These are phyloP conservation scores for Lichtheimia ramosa DNA, from an alignment of 371 early-diverging fungal species.

Conservation along the genomic window DNA sequence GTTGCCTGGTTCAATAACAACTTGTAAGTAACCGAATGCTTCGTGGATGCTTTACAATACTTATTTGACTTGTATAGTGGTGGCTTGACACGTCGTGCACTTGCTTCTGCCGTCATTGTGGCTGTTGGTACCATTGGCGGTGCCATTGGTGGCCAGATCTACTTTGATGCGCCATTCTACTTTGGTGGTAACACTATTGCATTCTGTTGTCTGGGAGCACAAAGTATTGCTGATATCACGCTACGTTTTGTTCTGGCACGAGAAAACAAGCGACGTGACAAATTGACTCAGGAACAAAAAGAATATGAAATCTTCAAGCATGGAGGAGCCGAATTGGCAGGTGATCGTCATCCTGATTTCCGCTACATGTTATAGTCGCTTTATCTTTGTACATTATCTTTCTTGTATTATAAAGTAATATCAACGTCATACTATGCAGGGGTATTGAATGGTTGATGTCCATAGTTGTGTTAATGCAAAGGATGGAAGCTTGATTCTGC, in stretches of 20 bases:
- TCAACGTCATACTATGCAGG: too few relatives aligned
- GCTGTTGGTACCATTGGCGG: conserved; percentile 40
- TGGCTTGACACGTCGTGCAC: conserved; percentile 41
- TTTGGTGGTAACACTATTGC: conserved; percentile 18
- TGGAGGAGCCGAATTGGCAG: conserved; percentile 40
- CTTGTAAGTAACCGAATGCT: too few relatives aligned
- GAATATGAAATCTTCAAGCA: conserved; percentile 28
- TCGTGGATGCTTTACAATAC: too few relatives aligned
- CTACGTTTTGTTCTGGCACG: conserved; percentile 21
- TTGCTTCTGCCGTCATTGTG: conserved; percentile 38
- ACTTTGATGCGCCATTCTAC: conserved; percentile 19
- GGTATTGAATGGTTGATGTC: too few relatives aligned
- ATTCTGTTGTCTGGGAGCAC: conserved; percentile 21
- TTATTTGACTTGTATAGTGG: too few relatives aligned
- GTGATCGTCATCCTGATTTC: conserved; percentile 46
- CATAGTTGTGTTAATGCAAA: too few relatives aligned
- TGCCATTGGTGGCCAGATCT: conserved; percentile 41
- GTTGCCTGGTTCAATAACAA: conserved; percentile 46
- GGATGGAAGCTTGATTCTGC: too few relatives aligned
- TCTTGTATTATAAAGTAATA: too few relatives aligned
- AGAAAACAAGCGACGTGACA: conserved; percentile 30
- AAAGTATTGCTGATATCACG: conserved; percentile 23
- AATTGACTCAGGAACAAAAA: conserved; percentile 21
- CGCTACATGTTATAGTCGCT: conserved; percentile 31
- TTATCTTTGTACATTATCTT: too few relatives aligned